phyloP scores from a whole-genome alignment of 495 filamentous ascomycete species.

The Hypoxylon fragiforme region DNA sequence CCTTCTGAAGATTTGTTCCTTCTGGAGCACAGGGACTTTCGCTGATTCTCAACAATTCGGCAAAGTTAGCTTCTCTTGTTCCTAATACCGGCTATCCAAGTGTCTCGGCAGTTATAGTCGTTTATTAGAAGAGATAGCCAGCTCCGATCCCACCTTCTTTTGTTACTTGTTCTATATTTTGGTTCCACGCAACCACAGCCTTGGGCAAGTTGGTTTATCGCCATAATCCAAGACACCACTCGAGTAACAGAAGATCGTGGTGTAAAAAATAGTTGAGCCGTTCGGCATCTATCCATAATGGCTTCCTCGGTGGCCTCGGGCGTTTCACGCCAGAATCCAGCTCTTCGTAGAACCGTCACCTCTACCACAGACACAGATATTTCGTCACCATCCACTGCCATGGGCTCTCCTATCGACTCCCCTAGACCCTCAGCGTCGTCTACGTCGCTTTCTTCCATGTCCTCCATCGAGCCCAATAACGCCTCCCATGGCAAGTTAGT shows the following conservation, averaged over 20 bases:
- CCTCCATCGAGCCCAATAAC: conserved; percentile 54
- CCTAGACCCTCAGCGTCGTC: conserved; percentile 80
- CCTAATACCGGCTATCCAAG: neutral
- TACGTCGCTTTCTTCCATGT: conserved; percentile 88
- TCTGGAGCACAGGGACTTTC: too few relatives aligned
- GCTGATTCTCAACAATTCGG: conserved; percentile 10
- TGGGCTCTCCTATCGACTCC: conserved; percentile 67
- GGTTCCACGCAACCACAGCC: too few relatives aligned
- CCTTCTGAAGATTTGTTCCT: neutral
- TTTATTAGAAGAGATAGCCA: neutral
- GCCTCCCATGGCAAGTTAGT: conserved; percentile 58
- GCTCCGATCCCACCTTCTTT: neutral
- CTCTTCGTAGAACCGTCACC: conserved; percentile 44
- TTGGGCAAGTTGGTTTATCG: too few relatives aligned
- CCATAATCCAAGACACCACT: too few relatives aligned
- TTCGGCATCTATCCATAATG: conserved; percentile 35
- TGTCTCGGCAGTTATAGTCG: neutral
- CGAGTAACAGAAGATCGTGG: too few relatives aligned
- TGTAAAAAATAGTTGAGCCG: too few relatives aligned
- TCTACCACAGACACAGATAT: conserved; percentile 45
- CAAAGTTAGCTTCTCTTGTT: neutral
- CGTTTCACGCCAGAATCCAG: conserved; percentile 43
- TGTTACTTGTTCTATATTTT: too few relatives aligned
- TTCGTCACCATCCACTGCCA: conserved; percentile 64
- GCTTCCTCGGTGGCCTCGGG: conserved; percentile 43